Conservation (phyloP, 2,329 filamentous ascomycete species). For the Catunica adiposa region DNA sequence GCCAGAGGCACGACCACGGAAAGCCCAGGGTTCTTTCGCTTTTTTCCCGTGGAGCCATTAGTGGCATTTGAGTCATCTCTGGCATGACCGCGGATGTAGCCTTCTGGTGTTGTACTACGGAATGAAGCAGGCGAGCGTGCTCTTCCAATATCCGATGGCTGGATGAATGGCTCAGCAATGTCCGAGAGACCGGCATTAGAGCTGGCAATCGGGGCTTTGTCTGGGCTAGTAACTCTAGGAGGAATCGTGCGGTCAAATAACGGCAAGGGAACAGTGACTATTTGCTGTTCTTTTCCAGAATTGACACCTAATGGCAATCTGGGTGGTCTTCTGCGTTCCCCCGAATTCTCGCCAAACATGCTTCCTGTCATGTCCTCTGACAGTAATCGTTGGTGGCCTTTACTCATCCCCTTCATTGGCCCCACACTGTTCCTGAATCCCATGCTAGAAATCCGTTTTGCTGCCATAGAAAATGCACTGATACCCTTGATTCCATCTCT, state of each 20-base stretch:
- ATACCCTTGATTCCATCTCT: background rate
- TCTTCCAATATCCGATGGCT: background rate
- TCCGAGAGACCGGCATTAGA: too few relatives aligned
- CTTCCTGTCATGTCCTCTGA: constrained; percentile 6
- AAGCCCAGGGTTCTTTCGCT: constrained; percentile 9
- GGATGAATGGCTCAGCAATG: background rate
- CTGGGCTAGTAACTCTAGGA: too few relatives aligned
- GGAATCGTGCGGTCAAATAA: background rate
- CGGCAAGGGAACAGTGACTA: background rate
- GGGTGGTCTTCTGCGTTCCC: constrained; percentile 6
- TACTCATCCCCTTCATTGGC: background rate
- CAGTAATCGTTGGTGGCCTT: constrained; percentile 7
- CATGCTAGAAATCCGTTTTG: background rate
- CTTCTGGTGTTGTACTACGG: constrained; percentile 1
- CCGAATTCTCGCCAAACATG: background rate
- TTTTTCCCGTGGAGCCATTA: constrained; percentile 12
- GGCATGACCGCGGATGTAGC: background rate
- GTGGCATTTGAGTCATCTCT: background rate
- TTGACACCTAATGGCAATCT: constrained; percentile 4
- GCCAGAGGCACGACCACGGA: background rate
- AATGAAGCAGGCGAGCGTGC: background rate
- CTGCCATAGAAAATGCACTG: background rate
- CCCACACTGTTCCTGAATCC: background rate
- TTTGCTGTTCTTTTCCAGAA: background rate
- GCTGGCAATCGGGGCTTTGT: too few relatives aligned